Percentiles rank a stretch among this genome's conserved stretches.
These are phyloP conservation scores for Rhytidhysteron rufulum DNA, from an alignment of 2,329 filamentous ascomycete genomes.

Conservation along the genomic window DNA sequence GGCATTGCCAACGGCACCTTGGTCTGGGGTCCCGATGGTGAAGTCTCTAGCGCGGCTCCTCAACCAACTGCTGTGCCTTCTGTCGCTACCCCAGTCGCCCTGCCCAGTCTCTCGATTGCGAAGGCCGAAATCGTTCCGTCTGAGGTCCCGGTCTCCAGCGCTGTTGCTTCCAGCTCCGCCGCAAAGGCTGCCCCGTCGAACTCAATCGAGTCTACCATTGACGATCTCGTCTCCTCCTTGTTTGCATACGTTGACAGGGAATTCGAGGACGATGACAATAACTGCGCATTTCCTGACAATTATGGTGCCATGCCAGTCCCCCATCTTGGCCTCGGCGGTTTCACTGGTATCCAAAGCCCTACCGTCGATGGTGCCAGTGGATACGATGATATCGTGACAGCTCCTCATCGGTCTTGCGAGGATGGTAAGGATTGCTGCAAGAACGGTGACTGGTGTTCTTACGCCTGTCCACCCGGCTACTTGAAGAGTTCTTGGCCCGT, in stretches of 20 bases:
- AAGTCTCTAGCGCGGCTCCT: constrained; percentile 13
- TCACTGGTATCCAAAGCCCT: constrained; percentile 70
- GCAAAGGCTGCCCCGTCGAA: constrained; percentile 16
- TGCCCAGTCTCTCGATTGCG: constrained; percentile 38
- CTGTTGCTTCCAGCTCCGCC: constrained; percentile 18
- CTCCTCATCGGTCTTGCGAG: constrained; percentile 56
- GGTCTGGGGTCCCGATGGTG: constrained; percentile 62
- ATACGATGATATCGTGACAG: constrained; percentile 58
- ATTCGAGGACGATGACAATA: constrained; percentile 76
- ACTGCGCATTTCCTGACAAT: constrained; percentile 68
- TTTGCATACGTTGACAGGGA: constrained; percentile 52
- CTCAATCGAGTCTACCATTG: constrained; percentile 16
- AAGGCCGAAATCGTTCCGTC: constrained; percentile 39
- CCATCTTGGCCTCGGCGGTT: constrained; percentile 70
- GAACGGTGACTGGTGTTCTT: constrained; percentile 74
- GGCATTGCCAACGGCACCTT: constrained; percentile 67
- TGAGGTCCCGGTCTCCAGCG: constrained; percentile 22
- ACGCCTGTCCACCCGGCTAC: constrained; percentile 86
- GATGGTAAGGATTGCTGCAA: constrained; percentile 59
- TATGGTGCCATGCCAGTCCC: constrained; percentile 73
- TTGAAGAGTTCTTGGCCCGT: constrained; percentile 88
- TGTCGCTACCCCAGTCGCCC: constrained; percentile 4
- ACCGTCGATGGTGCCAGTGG: constrained; percentile 29
- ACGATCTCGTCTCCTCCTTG: constrained; percentile 8
- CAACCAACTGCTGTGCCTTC: constrained; percentile 6